Base-by-base conservation (phyloP, 2,329 filamentous ascomycete species). In the Fusarium floridanum region DNA sequence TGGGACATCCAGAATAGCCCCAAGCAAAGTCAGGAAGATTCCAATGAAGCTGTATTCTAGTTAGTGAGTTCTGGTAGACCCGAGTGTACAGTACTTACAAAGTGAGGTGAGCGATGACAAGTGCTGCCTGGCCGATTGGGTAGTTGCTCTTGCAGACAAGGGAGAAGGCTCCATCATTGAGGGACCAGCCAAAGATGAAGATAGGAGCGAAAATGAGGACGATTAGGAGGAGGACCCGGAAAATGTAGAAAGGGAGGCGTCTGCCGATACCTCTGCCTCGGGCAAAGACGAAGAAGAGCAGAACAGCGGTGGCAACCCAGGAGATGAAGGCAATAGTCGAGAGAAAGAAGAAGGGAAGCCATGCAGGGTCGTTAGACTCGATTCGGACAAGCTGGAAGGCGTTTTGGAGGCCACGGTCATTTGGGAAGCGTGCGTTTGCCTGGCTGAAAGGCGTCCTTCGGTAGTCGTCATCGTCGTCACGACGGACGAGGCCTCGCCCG, bases 171-270 rank as follows among this genome's bases (percentile, higher is more conserved):
- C 61, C 50, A 22, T n/a, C 10, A 7, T 16, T 12, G 20, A 27
- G 14, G 37, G n/a, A 20, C 67, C 70, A 76, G 34, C 61, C 29
- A n/a, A 59, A 34, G 55, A 61, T 59, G 64, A 75, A 67, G 55
- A 43, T 12, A 20, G 66, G 32, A 9, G 77, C 67, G 2, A 68
- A 64, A 6, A 77, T 14, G n/a, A 79, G 29, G 8, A 81, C 43
- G 8, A 79, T 75, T 39, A 77, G 68, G 24, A 73, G 62, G n/a
- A 77, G 34, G 50, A 78, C 70, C 4, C 72, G 76, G 24, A 80
- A 77, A 66, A 81, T 60, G 56, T 79, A 81, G 6, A 69, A 45
- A 10, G 76, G 64, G 37, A 67, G 16, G 70, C 66, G 20, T 62
- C 36, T 11, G n/a, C 59, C 37, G 37, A 37, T 17, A 32, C 66